Conservation (phyloP, 1,139 yeast genomes). For the Yamadazyma songkhlaensis region DNA sequence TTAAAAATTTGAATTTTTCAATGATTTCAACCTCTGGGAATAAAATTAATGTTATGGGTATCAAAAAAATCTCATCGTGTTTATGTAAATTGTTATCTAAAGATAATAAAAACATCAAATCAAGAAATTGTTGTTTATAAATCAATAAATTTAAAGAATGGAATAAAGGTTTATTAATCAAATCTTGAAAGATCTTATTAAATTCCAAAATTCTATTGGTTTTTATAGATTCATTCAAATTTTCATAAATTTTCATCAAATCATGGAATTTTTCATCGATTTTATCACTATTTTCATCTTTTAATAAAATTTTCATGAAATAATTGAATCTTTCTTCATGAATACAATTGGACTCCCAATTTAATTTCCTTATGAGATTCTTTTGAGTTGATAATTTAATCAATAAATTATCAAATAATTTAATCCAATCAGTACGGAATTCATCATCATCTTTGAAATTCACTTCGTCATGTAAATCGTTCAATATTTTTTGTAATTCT, state of each 20-base stretch:
- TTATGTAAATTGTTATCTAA: constrained; percentile 36
- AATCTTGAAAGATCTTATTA: constrained; percentile 22
- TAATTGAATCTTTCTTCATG: constrained; percentile 26
- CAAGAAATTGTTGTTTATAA: constrained; percentile 26
- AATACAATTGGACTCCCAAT: constrained; percentile 41
- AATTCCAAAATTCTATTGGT: constrained; percentile 35
- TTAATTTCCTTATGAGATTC: constrained; percentile 29
- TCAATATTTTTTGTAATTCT: constrained; percentile 35
- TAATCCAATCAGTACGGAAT: constrained; percentile 13
- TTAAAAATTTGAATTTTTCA: constrained; percentile 31
- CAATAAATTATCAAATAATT: constrained; percentile 12
- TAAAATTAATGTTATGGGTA: constrained; percentile 34
- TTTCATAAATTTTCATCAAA: constrained; percentile 21
- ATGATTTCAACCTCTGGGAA: constrained; percentile 25
- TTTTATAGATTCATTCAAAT: constrained; percentile 28
- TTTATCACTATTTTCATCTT: constrained; percentile 6
- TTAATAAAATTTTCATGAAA: constrained; percentile 23
- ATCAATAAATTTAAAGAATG: constrained; percentile 16
- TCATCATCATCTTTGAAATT: constrained; percentile 24
- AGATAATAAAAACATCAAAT: constrained; percentile 36
- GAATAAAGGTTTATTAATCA: constrained; percentile 32
- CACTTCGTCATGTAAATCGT: constrained; percentile 23
- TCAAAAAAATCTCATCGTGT: constrained; percentile 40
- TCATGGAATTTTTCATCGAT: constrained; percentile 15
- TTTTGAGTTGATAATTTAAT: constrained; percentile 27